Evolutionary conservation across 352 stramenopile genomes (phyloP).

Genomic region (Globisporangium mamillatum): DNA sequence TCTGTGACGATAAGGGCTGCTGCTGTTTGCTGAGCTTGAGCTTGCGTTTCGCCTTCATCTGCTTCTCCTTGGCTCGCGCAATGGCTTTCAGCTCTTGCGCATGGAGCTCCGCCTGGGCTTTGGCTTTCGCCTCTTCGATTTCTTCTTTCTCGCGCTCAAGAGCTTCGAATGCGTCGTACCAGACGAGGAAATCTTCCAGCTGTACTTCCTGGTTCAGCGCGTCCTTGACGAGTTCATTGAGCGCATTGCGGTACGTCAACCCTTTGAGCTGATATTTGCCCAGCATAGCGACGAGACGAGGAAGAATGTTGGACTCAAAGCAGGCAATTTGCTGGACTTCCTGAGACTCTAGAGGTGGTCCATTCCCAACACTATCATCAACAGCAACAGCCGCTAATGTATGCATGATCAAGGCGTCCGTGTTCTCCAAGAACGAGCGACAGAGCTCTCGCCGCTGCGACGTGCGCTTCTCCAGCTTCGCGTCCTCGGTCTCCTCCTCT

Average conservation of each 20-base stretch:
- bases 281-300: constrained; percentile 45
- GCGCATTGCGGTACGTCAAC: constrained; percentile 43
- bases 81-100: constrained; percentile 41
- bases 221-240: constrained; percentile 39
- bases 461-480: constrained; percentile 21
- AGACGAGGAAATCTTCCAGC: constrained; percentile 46
- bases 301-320: constrained; percentile 60
- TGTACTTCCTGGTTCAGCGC: constrained; percentile 40
- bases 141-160: constrained; percentile 45
- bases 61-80: constrained; percentile 32
- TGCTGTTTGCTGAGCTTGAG: constrained; percentile 27
- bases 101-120: constrained; percentile 38
- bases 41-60: constrained; percentile 33
- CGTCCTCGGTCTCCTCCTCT: constrained; percentile 39
- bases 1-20: not conserved
- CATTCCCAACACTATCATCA: not conserved
- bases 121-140: constrained; percentile 36
- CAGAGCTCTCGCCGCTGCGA: constrained; percentile 25
- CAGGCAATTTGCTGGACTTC: constrained; percentile 7
- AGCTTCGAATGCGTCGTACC: constrained; percentile 54
- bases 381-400: not conserved
- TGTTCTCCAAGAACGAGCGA: constrained; percentile 43
- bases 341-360: not conserved
- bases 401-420: constrained; percentile 28
- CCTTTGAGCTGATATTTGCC: constrained; percentile 55